Base-by-base conservation (phyloP, 1,284 basidiomycete species). In the Rhodotorula sp. region DNA sequence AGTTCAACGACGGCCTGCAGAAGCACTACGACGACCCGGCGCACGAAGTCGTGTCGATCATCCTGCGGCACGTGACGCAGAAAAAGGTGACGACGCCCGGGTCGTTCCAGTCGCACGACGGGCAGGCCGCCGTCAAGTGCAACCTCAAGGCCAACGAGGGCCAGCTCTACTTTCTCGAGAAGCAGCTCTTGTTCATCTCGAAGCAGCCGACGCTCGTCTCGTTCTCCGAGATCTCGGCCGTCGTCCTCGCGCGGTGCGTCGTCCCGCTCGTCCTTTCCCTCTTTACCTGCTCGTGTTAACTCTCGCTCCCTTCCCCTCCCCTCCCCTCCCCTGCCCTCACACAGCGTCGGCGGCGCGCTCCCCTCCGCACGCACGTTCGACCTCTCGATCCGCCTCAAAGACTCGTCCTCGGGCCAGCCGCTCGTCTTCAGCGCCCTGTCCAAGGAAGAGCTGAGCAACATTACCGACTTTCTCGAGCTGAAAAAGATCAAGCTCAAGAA, bases 81-180 rank as follows among this genome's bases (percentile, higher is more conserved):
- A 96, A 95, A 82, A 97, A 97, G 81, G 93, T 99, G 64, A 90
- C 91, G 57, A 88, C 85, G 27, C 86, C 91, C 0, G 91, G 92
- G 42, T 87, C 85, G 77, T 96, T 94, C 86, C 87, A 90, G 81
- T 93, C 90, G 66, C 82, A 82, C n/a, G 83, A 83, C 66, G 84
- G 84, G 14, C 81, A 84, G 68, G 81, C 82, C 59, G 85, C 85
- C 61, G 82, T 99, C 84, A 98, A 98, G 84, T 95, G 93, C 77
- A 98, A 98, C 82, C 87, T 99, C 79, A 99, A 99, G 84, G 97
- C 97, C 56, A 88, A 92, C 21, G 95, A 97, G 82, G 97, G 97
- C 74, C 93, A 97, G 81, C 88, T 99, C 42, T 99, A 97, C 86
- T 89, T 98, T 84, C 89, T 99, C 73, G 97, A 99, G 81, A 97